These are phyloP conservation scores for Sherardia arvensis DNA, from an alignment of 257 asterid species.

Conservation along the genomic window DNA sequence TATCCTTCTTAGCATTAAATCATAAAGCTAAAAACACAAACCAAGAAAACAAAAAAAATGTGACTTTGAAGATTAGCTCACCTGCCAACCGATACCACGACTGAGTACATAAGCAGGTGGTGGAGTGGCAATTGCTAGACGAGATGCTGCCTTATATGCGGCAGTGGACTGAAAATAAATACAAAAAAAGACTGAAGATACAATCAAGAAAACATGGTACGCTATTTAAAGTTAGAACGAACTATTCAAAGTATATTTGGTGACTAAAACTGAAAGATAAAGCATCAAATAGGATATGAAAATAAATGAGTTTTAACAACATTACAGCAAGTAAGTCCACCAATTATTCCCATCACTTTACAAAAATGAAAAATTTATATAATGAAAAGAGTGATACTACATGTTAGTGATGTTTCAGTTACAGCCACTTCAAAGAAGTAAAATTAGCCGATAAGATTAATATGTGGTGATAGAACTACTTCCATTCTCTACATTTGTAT, in stretches of 20 bases:
- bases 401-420: not conserved
- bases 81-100: slow-evolving; percentile 99
- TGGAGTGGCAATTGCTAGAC: slow-evolving; percentile 98
- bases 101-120: slow-evolving; percentile 99
- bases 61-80: slow-evolving; percentile 9
- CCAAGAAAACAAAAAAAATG: not conserved
- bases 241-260: not conserved
- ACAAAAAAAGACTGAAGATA: slow-evolving; percentile 11
- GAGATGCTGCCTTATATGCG: slow-evolving; percentile 93
- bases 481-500: not conserved
- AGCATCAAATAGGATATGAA: not conserved
- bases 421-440: slow-evolving; percentile 1
- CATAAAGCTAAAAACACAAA: not conserved
- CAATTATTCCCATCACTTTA: not conserved
- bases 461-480: not conserved
- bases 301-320: not conserved
- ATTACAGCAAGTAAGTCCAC: not conserved
- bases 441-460: not conserved
- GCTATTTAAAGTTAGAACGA: not conserved
- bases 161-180: slow-evolving; percentile 91
- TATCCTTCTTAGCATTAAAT: not conserved
- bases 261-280: not conserved
- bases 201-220: not conserved
- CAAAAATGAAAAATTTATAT: not conserved
- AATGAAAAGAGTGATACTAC: not conserved